phyloP scores from a whole-genome alignment of 192 early-diverging fungal species.

The Neocallimastix lanati region DNA sequence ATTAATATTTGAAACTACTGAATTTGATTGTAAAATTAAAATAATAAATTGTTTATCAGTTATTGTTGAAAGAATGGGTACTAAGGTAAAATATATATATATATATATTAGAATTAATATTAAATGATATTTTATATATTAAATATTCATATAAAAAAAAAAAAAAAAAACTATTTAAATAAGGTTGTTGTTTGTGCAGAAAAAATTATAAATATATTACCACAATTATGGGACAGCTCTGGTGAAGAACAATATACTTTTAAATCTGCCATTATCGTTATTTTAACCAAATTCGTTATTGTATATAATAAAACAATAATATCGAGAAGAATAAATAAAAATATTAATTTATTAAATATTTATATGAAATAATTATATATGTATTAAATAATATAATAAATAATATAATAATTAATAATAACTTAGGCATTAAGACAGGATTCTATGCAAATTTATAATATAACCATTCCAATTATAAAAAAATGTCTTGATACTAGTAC shows the following conservation, averaged over 20 bases:
- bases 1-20: constrained; percentile 44
- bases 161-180: neutral
- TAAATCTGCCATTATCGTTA: constrained; percentile 53
- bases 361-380: too few relatives aligned
- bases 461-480: constrained; percentile 56
- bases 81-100: constrained; percentile 12
- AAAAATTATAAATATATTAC: constrained; percentile 52
- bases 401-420: too few relatives aligned
- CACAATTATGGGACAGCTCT: constrained; percentile 60
- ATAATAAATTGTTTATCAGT: constrained; percentile 53
- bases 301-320: constrained; percentile 17
- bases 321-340: too few relatives aligned
- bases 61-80: constrained; percentile 60
- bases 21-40: constrained; percentile 55
- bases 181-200: constrained; percentile 54
- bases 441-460: constrained; percentile 46
- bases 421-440: constrained; percentile 50
- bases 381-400: too few relatives aligned
- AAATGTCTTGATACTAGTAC: constrained; percentile 48
- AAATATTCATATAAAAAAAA: too few relatives aligned
- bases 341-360: too few relatives aligned
- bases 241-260: constrained; percentile 54
- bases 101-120: neutral
- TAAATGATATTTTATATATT: too few relatives aligned
- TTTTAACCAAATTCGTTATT: constrained; percentile 54